Conservation (phyloP, 208 protist species). For the Histomonas meleagridis region DNA sequence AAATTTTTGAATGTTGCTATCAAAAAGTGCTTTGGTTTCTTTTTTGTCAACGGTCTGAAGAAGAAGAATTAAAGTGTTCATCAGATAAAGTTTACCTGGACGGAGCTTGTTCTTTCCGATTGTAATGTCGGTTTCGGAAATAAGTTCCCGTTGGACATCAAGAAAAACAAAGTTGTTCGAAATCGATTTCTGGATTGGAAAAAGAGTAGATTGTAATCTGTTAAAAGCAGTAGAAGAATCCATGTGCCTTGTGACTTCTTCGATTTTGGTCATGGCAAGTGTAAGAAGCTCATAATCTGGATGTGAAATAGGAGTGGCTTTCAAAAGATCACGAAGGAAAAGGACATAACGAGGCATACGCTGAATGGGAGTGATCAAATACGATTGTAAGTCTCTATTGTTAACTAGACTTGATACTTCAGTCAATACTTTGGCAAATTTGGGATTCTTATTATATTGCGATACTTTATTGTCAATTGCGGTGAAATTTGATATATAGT, state of each 20-base stretch:
- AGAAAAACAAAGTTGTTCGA: not conserved
- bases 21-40: not conserved
- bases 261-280: not conserved
- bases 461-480: not conserved
- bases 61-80: not conserved
- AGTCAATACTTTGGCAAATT: not conserved
- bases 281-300: not conserved
- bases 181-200: not conserved
- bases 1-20: not conserved
- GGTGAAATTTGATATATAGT: not conserved
- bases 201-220: not conserved
- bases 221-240: not conserved
- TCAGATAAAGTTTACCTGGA: not conserved
- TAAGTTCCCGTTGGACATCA: not conserved
- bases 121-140: not conserved
- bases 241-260: not conserved
- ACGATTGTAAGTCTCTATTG: not conserved
- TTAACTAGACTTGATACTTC: not conserved
- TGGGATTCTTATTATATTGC: not conserved
- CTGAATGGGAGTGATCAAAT: not conserved
- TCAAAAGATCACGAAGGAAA: not conserved
- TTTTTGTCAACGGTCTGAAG: not conserved
- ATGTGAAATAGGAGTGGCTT: not conserved
- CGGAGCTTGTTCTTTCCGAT: not conserved
- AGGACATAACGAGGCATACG: not conserved